phyloP scores from a whole-genome alignment of 1,284 basidiomycete species.

The Hemileia vastatrix region DNA sequence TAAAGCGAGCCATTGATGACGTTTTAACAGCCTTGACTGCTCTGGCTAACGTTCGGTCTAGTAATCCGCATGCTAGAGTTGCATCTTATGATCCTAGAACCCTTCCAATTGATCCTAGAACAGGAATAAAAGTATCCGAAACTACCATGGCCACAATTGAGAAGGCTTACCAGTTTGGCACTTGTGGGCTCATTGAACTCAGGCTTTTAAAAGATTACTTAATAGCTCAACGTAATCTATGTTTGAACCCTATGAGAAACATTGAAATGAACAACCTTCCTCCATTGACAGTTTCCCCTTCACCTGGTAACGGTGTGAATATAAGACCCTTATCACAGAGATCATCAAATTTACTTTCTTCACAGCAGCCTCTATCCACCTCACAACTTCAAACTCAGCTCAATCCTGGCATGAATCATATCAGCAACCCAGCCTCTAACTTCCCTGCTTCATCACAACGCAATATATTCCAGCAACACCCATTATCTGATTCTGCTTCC shows the following conservation, averaged over 20 bases:
- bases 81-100: constrained; percentile 18
- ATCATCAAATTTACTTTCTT: neutral
- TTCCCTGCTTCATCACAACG: neutral
- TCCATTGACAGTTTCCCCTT: constrained; percentile 1
- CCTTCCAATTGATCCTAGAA: constrained; percentile 19
- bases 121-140: constrained; percentile 6
- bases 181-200: constrained; percentile 11
- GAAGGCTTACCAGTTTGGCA: constrained; percentile 14
- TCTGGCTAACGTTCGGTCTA: constrained; percentile 16
- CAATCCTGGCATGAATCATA: too few relatives aligned
- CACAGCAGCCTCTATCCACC: neutral
- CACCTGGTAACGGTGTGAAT: neutral
- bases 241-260: too few relatives aligned
- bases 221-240: constrained; percentile 15
- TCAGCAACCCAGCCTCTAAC: neutral
- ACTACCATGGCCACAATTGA: constrained; percentile 13
- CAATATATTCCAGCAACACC: neutral
- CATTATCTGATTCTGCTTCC: constrained; percentile 1
- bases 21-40: constrained; percentile 22
- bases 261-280: constrained; percentile 1
- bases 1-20: constrained; percentile 10
- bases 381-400: constrained; percentile 1
- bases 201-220: constrained; percentile 22
- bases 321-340: neutral
- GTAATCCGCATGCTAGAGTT: constrained; percentile 3